Percentiles rank a stretch among this genome's conserved stretches.
phyloP scores from a whole-genome alignment of 2,329 filamentous ascomycete species.

The Macroventuria anomochaeta region DNA sequence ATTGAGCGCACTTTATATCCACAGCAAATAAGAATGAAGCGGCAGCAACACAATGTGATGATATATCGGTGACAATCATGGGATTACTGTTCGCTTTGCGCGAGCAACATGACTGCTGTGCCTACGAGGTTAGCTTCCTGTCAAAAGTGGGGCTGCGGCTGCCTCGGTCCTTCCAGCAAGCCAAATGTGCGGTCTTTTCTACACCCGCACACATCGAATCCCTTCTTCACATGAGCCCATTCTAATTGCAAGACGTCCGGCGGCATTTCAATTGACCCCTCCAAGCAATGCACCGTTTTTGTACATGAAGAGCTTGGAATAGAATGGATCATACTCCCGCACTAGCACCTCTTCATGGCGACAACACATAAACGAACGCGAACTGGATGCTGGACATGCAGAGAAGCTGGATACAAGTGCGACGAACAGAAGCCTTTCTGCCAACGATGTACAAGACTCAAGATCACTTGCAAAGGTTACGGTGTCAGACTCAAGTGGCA shows the following conservation, averaged over 20 bases:
- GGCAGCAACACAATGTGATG: background rate
- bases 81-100: no score
- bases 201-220: background rate
- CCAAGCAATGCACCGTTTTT: background rate
- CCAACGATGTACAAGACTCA: slow-evolving; percentile 35
- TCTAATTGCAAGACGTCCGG: background rate
- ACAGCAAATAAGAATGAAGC: background rate
- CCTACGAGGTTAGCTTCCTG: no score
- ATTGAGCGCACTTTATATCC: slow-evolving; percentile 19
- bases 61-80: no score
- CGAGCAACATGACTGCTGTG: no score
- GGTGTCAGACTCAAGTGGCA: slow-evolving; percentile 41
- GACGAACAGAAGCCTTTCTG: slow-evolving; percentile 42
- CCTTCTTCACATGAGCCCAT: background rate
- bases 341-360: slow-evolving; percentile 13
- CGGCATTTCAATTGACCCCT: background rate
- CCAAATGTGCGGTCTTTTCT: background rate
- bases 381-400: slow-evolving; percentile 44
- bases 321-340: slow-evolving; percentile 3
- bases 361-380: slow-evolving; percentile 37
- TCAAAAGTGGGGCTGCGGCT: slow-evolving; percentile 11
- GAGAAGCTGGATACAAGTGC: slow-evolving; percentile 44
- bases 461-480: slow-evolving; percentile 41
- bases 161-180: slow-evolving; percentile 6
- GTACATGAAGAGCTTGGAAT: background rate